Evolutionary conservation across 2,329 filamentous ascomycete species (phyloP), one percentile per base, ranked within the genome.

Genomic region (Sclerotinia trifoliorum): DNA sequence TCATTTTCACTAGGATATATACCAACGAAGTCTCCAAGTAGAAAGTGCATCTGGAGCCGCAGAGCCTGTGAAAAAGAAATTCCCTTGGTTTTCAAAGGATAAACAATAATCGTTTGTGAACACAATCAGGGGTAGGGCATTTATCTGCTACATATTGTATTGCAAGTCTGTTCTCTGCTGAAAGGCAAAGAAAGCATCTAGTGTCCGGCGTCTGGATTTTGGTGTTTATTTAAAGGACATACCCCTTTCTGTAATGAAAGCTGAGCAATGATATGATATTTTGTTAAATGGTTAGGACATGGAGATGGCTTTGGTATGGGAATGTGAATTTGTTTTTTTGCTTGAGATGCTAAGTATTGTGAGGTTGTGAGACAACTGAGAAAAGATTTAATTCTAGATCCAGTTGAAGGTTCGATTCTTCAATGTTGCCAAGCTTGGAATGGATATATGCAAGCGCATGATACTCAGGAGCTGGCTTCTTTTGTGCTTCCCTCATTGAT

Each of bases 51-150:
- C 79, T 76, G 81, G 81, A 0, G 78, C 80, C 7, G 73, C 79
- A 6, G 86, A 88, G 58, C 77, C 81, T 35, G 78, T 79, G 66
- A 89, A 85, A 80, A 89, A 88, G 80, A 89, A 88, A 76, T 89
- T 89, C 73, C 85, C 85, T 15, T 90, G 87, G 87, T 86, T 89
- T 66, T 75, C 77, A 67, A 77, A 75, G 58, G 70, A 76, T 54
- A 74, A 73, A 54, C 73, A 65, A 49, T 62, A 15, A 62, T 49
- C 24, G 58, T 49, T 10, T n/a, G 54, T 62, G 29, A 39, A 39
- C 29, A 51, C 51, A 39, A 39, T 32, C 39, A 39, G 60, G 60
- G 54, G n/a, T 39, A 39, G n/a, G 54, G 3, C 15, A 51, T 51
- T 24, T 62, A 62, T 29, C 60, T 51, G 29, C n/a, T 19, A 51